Evolutionary conservation across 805 yeast species (phyloP).

Genomic region (Candida oleophila): DNA sequence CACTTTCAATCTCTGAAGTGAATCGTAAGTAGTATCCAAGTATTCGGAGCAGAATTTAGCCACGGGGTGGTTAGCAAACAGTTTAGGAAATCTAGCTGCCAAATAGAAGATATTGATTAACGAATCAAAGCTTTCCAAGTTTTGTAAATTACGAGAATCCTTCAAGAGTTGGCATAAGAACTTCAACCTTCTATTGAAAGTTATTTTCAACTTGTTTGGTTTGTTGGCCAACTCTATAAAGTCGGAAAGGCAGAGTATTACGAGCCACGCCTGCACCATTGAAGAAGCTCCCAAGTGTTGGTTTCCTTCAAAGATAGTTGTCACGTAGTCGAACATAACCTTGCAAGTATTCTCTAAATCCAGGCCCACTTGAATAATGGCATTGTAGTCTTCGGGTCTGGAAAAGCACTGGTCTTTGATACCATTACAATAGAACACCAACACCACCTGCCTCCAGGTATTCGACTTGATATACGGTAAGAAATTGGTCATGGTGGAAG

Average conservation of each 20-base stretch:
- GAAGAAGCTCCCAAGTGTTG: constrained; percentile 14
- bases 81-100: constrained; percentile 29
- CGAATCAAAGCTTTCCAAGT: constrained; percentile 34
- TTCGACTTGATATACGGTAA: constrained; percentile 28
- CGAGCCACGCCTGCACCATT: constrained; percentile 31
- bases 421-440: constrained; percentile 29
- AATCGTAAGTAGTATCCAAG: constrained; percentile 30
- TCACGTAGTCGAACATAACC: constrained; percentile 31
- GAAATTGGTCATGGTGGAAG: constrained; percentile 19
- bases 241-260: constrained; percentile 33
- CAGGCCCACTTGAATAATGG: constrained; percentile 19
- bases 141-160: constrained; percentile 25
- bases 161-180: constrained; percentile 27
- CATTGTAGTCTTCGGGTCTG: constrained; percentile 34
- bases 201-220: constrained; percentile 29
- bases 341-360: constrained; percentile 25
- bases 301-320: constrained; percentile 28
- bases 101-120: constrained; percentile 34
- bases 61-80: constrained; percentile 23
- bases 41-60: constrained; percentile 27
- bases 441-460: constrained; percentile 36
- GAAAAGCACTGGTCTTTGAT: constrained; percentile 37
- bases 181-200: constrained; percentile 36
- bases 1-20: constrained; percentile 16
- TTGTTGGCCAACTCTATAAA: constrained; percentile 27